A percentile compares a stretch with the other conserved stretches of the same genome.
These are phyloP conservation scores for Cunninghamia lanceolata DNA, from an alignment of 75 land plant species.

Conservation along the genomic window DNA sequence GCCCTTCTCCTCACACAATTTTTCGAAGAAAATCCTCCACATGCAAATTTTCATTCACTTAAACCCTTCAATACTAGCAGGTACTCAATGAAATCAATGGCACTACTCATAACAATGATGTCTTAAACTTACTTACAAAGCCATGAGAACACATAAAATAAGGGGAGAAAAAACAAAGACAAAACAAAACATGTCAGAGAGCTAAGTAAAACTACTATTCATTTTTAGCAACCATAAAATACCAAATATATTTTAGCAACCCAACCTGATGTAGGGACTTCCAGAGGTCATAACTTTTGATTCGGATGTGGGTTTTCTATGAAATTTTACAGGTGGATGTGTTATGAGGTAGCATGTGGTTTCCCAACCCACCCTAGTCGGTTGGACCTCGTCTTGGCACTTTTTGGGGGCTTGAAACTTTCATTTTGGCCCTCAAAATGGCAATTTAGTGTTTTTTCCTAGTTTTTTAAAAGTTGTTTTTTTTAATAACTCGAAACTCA, in stretches of 20 bases:
- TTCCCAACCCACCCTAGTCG: no score
- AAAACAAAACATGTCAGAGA: not conserved
- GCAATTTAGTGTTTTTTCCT: no score
- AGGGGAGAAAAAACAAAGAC: not conserved
- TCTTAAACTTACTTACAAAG: not conserved
- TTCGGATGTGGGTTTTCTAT: no score
- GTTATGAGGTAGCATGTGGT: no score
- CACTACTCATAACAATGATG: not conserved
- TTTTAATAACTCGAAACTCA: no score
- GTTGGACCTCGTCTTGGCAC: no score
- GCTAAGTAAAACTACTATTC: not conserved
- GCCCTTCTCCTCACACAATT: not conserved
- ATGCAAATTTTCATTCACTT: not conserved
- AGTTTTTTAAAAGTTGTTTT: no score
- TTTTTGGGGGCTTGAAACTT: no score
- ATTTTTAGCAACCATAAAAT: not conserved
- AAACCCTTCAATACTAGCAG: not conserved
- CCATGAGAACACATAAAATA: not conserved
- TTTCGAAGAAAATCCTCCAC: not conserved
- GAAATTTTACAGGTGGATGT: no score
- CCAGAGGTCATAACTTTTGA: no score
- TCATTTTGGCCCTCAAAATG: no score
- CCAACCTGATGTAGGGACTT: no score
- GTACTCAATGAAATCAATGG: not conserved
- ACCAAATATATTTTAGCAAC: not conserved